Evolutionary conservation across 169 alveolate genomes (phyloP), one percentile per base, ranked within the genome.

Genomic region (Eimeria tenella): DNA sequence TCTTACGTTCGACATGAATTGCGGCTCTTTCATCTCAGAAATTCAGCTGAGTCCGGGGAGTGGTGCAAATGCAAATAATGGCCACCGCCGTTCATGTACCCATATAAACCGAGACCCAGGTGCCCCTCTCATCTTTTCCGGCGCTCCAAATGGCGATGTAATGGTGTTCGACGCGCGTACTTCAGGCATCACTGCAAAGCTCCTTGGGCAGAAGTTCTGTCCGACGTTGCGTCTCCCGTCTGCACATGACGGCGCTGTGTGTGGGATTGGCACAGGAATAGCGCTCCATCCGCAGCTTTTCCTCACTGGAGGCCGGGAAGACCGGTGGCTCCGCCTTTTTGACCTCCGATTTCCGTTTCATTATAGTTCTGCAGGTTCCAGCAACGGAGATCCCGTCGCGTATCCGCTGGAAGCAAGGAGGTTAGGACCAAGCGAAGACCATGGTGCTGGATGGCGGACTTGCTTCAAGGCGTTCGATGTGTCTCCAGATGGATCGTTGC

Each of bases 281-380:
- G 53, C 91, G 0, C 81, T 91, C 25, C 94, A 84, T 25, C 58
- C 82, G 15, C 94, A 91, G 50, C 50, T 91, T 21, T 79, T 91
- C 49, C 62, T 91, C 74, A 70, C 94, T 4, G 83, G 91, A 49
- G 94, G 94, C 49, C 94, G 87, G 42, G 88, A 79, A 42, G 94
- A 91, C 86, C 65, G 86, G 73, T 91, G 94, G 94, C 58, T 91
- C 25, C 82, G 94, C 52, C 60, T 81, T 11, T 91, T 91, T 62
- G 94, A 91, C 71, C 91, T 91, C n/a, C 90, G 94, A 4, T 91
- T 91, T 52, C 94, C 94, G 19, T 79, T 91, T 71, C 94, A 91
- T 63, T 91, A 79, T 74, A 91, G 94, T 52, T 68, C 94, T n/a
- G 88, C 65, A 53, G 71, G 68, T 11, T 56, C 68, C 31, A n/a